These are phyloP conservation scores for Peronosclerospora sorghi DNA, from an alignment of 352 stramenopile genomes.

Conservation along the genomic window DNA sequence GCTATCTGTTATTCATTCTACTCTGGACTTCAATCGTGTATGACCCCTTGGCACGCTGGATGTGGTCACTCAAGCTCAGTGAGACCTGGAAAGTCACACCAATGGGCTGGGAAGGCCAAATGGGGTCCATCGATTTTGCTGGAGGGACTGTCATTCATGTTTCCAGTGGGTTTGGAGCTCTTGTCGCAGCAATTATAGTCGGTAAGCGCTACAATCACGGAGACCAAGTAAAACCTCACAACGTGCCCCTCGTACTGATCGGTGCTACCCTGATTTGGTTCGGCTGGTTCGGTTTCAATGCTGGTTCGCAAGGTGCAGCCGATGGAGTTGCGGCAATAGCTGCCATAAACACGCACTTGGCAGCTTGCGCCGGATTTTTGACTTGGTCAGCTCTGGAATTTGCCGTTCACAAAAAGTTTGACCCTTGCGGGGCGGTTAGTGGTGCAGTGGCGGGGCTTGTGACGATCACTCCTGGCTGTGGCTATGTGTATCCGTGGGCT, in stretches of 20 bases:
- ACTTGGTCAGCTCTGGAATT: too few relatives aligned
- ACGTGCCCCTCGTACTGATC: constrained; percentile 80
- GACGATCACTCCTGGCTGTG: too few relatives aligned
- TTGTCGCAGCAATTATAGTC: constrained; percentile 59
- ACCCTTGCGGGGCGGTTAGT: too few relatives aligned
- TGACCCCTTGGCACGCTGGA: constrained; percentile 74
- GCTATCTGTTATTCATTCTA: constrained; percentile 67
- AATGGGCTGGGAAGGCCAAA: constrained; percentile 56
- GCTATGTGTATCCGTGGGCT: too few relatives aligned
- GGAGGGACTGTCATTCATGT: constrained; percentile 81
- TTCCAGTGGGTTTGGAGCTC: constrained; percentile 60
- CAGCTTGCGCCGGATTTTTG: constrained; percentile 46
- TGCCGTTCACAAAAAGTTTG: too few relatives aligned
- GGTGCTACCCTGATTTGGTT: constrained; percentile 69
- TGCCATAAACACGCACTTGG: constrained; percentile 67
- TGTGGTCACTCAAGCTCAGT: constrained; percentile 70
- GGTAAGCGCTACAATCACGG: constrained; percentile 66
- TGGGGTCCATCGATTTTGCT: constrained; percentile 72
- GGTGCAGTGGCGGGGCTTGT: too few relatives aligned
- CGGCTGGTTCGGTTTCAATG: constrained; percentile 84
- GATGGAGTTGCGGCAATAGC: constrained; percentile 56
- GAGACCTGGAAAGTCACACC: constrained; percentile 27
- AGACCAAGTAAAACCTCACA: constrained; percentile 66
- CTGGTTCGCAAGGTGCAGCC: constrained; percentile 43
- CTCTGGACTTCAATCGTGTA: constrained; percentile 80